Conservation (phyloP, 2,329 filamentous ascomycete genomes). For the Xylaria arbuscula region DNA sequence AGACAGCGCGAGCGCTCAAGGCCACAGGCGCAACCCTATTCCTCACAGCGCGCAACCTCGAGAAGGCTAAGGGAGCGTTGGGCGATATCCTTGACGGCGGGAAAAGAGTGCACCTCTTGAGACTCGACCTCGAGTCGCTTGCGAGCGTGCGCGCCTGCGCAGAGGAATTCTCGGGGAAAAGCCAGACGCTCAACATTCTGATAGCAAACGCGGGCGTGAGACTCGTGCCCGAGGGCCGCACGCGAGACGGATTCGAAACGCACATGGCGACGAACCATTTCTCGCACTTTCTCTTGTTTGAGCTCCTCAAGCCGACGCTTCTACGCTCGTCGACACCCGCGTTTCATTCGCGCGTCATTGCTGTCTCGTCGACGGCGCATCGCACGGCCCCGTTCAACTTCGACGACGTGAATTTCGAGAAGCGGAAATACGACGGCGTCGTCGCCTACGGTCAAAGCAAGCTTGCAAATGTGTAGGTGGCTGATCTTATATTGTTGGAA, state of each 20-base stretch:
- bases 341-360: conserved; percentile 59
- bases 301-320: conserved; percentile 58
- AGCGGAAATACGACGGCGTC: conserved; percentile 49
- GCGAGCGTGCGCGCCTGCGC: conserved; percentile 49
- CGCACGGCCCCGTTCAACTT: conserved; percentile 49
- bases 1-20: conserved; percentile 29
- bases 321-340: conserved; percentile 52
- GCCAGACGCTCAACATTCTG: conserved; percentile 47
- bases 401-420: conserved; percentile 55
- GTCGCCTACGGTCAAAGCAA: conserved; percentile 59
- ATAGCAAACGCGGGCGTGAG: conserved; percentile 61
- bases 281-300: conserved; percentile 57
- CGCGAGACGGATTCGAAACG: conserved; percentile 60
- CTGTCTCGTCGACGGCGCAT: conserved; percentile 58
- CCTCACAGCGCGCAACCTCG: conserved; percentile 56
- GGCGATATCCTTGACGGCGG: conserved; percentile 38
- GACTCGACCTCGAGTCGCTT: conserved; percentile 42
- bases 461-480: conserved; percentile 55
- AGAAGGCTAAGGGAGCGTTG: conserved; percentile 49
- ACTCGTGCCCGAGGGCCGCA: conserved; percentile 50
- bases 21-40: conserved; percentile 58
- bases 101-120: conserved; percentile 24
- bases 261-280: conserved; percentile 67
- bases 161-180: conserved; percentile 39
- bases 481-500: background rate